A percentile compares a stretch with the other conserved stretches of the same genome.
These are phyloP conservation scores for Vaucheria bursata DNA, from an alignment of 352 stramenopile species.

Conservation along the genomic window DNA sequence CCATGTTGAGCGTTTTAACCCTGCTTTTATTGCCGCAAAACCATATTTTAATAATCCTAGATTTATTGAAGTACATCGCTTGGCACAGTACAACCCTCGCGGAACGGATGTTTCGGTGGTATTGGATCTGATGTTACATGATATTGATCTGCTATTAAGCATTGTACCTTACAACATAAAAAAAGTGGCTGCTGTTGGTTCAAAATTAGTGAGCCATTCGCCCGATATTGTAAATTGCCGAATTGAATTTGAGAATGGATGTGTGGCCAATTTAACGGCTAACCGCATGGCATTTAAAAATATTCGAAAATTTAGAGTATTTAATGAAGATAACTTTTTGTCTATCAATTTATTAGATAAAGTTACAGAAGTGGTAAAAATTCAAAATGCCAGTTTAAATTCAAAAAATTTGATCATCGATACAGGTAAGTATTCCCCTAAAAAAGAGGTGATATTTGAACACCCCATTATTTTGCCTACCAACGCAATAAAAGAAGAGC, in stretches of 20 bases:
- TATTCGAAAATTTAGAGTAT: too few relatives aligned
- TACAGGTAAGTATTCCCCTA: too few relatives aligned
- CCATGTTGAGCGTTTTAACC: not conserved
- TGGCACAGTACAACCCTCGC: not conserved
- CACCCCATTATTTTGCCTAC: too few relatives aligned
- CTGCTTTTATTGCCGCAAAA: not conserved
- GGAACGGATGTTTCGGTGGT: not conserved
- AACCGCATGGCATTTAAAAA: too few relatives aligned
- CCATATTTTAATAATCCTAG: not conserved
- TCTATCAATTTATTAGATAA: too few relatives aligned
- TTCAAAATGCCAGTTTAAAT: too few relatives aligned
- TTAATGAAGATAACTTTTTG: too few relatives aligned
- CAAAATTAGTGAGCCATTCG: not conserved
- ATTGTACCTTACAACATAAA: not conserved
- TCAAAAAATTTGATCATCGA: too few relatives aligned
- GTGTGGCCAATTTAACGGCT: not conserved
- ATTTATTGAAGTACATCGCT: not conserved
- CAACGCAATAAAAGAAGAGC: too few relatives aligned
- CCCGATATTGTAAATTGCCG: not conserved
- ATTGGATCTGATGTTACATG: not conserved
- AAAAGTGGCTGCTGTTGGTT: not conserved
- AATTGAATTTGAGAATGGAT: not conserved
- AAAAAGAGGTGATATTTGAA: too few relatives aligned
- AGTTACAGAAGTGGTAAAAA: too few relatives aligned
- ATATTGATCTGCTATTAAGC: not conserved